A percentile compares a stretch with the other conserved stretches of the same genome.
phyloP scores from a whole-genome alignment of 2,329 filamentous ascomycete species.

The Curvularia eragrostidis region DNA sequence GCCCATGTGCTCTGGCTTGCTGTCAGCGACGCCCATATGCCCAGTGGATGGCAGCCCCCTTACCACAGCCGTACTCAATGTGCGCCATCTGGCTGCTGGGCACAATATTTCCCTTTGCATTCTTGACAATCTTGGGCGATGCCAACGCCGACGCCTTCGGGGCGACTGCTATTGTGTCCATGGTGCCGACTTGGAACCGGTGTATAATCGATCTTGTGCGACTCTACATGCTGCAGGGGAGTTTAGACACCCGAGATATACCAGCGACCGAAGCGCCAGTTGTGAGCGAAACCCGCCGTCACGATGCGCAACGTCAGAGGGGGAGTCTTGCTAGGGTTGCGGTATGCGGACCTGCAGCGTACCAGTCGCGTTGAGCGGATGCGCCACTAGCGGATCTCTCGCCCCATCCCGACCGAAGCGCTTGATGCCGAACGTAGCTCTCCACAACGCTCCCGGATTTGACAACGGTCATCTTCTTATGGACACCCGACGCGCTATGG shows the following conservation, averaged over 20 bases:
- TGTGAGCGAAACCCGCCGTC: constrained; percentile 5
- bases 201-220: constrained; percentile 2
- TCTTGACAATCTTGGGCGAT: constrained; percentile 55
- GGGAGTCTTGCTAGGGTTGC: constrained; percentile 30
- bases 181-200: constrained; percentile 28
- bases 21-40: constrained; percentile 26
- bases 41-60: constrained; percentile 15
- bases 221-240: constrained; percentile 18
- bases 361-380: constrained; percentile 30
- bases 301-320: constrained; percentile 19
- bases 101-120: constrained; percentile 50
- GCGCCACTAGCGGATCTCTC: constrained; percentile 35
- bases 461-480: not conserved
- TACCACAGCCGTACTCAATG: constrained; percentile 54
- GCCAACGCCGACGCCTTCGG: constrained; percentile 51
- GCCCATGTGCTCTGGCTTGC: constrained; percentile 71
- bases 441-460: not conserved
- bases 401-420: constrained; percentile 3
- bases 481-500: not conserved
- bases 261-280: constrained; percentile 9
- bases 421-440: not conserved
- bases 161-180: constrained; percentile 51
- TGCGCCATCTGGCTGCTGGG: constrained; percentile 50
- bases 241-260: constrained; percentile 3
- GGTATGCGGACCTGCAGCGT: constrained; percentile 41